These are phyloP conservation scores for Serendipita vermifera DNA, from an alignment of 768 basidiomycete species.

Conservation along the genomic window DNA sequence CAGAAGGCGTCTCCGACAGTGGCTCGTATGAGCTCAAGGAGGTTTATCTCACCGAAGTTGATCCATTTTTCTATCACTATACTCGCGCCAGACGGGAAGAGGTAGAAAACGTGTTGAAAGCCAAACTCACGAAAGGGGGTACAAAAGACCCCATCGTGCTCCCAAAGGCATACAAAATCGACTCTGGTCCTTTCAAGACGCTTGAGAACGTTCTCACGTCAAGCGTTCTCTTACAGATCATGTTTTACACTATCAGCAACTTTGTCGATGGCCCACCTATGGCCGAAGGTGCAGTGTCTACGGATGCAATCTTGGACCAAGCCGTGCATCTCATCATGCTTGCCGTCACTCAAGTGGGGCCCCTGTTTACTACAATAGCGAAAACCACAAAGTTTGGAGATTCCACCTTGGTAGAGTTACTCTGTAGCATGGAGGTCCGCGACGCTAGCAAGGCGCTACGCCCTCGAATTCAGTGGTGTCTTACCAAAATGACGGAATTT, in stretches of 20 bases:
- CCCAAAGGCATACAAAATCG: constrained; percentile 55
- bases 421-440: constrained; percentile 72
- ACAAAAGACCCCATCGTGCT: constrained; percentile 57
- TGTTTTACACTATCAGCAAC: constrained; percentile 73
- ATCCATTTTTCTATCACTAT: constrained; percentile 94
- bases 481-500: constrained; percentile 43
- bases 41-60: constrained; percentile 71
- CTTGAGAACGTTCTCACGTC: constrained; percentile 55
- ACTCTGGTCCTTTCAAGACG: constrained; percentile 51
- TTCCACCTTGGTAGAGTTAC: constrained; percentile 52
- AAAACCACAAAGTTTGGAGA: constrained; percentile 44
- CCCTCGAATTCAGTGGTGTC: constrained; percentile 61
- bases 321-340: constrained; percentile 77
- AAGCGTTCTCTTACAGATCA: constrained; percentile 59
- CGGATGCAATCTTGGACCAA: constrained; percentile 85
- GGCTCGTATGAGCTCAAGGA: constrained; percentile 85
- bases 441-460: constrained; percentile 57
- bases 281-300: constrained; percentile 55
- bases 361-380: constrained; percentile 47
- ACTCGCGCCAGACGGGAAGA: constrained; percentile 87
- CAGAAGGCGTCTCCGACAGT: constrained; percentile 61
- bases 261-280: constrained; percentile 36
- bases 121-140: constrained; percentile 52
- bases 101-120: constrained; percentile 63
- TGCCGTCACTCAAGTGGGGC: constrained; percentile 57